These are phyloP conservation scores for Emericellopsis cladophorae DNA, from an alignment of 2,329 filamentous ascomycete genomes.

Conservation along the genomic window DNA sequence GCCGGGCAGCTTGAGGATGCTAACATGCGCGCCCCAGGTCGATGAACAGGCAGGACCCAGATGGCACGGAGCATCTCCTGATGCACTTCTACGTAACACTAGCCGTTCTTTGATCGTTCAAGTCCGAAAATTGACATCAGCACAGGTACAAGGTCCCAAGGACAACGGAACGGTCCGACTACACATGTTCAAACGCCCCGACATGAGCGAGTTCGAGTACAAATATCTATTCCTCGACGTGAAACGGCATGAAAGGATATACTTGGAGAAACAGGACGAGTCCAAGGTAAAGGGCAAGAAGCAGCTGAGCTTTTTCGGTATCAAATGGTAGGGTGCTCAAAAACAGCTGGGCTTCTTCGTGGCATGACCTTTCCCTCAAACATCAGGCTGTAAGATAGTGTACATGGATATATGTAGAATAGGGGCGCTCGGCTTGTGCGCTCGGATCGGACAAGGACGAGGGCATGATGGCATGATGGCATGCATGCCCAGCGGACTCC, in stretches of 20 bases:
- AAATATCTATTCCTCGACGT: conserved; percentile 71
- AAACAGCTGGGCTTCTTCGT: no score
- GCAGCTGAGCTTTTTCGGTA: conserved; percentile 45
- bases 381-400: no score
- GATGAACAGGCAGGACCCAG: conserved; percentile 53
- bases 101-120: no score
- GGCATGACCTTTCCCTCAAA: no score
- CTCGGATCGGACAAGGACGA: no score
- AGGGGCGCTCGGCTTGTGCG: no score
- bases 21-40: conserved; percentile 36
- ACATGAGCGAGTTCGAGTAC: conserved; percentile 61
- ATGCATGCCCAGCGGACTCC: no score
- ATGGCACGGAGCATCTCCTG: conserved; percentile 66
- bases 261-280: conserved; percentile 48
- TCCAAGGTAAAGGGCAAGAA: conserved; percentile 22
- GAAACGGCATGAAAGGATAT: conserved; percentile 53
- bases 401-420: no score
- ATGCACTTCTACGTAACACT: conserved; percentile 67
- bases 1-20: not conserved
- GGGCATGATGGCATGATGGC: no score
- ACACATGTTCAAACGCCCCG: conserved; percentile 60
- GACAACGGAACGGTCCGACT: conserved; percentile 63
- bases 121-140: not conserved
- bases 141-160: conserved; percentile 61
- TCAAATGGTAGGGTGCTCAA: conserved; percentile 33